Percentiles rank a stretch among this genome's conserved stretches.
Evolutionary conservation across 83 land plant species (phyloP).

Genomic region (Picea abies): DNA sequence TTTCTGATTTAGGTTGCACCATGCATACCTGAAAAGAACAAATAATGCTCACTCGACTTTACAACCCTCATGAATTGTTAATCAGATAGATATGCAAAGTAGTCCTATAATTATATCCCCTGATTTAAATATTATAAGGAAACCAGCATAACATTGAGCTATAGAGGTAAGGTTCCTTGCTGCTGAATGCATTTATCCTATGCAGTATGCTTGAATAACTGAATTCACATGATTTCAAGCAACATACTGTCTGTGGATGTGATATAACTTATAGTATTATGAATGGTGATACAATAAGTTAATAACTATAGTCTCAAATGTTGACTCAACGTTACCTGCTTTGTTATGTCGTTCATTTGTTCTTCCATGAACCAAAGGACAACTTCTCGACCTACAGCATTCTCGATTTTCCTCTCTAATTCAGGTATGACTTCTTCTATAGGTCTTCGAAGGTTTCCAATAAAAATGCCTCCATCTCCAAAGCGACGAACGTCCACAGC

Average conservation of each 20-base stretch:
- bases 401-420: conserved; percentile 77
- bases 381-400: conserved; percentile 94
- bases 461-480: conserved; percentile 96
- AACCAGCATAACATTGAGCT: not conserved
- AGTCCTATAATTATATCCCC: not conserved
- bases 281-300: too few species aligned
- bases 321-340: conserved; percentile 62
- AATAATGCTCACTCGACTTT: not conserved
- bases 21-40: conserved; percentile 69
- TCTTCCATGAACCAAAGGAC: conserved; percentile 97
- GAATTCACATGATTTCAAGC: not conserved
- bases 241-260: not conserved
- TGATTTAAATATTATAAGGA: conserved; percentile 9
- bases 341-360: conserved; percentile 61
- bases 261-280: too few species aligned
- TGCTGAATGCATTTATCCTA: not conserved
- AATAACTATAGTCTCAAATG: not conserved
- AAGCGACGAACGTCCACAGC: conserved; percentile 95
- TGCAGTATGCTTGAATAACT: not conserved
- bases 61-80: not conserved
- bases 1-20: conserved; percentile 96
- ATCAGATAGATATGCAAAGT: not conserved
- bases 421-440: conserved; percentile 87
- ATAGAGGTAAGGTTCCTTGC: not conserved
- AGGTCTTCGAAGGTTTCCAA: conserved; percentile 94